phyloP scores from a whole-genome alignment of 2,329 filamentous ascomycete genomes.

The Hirsutella rhossiliensis region DNA sequence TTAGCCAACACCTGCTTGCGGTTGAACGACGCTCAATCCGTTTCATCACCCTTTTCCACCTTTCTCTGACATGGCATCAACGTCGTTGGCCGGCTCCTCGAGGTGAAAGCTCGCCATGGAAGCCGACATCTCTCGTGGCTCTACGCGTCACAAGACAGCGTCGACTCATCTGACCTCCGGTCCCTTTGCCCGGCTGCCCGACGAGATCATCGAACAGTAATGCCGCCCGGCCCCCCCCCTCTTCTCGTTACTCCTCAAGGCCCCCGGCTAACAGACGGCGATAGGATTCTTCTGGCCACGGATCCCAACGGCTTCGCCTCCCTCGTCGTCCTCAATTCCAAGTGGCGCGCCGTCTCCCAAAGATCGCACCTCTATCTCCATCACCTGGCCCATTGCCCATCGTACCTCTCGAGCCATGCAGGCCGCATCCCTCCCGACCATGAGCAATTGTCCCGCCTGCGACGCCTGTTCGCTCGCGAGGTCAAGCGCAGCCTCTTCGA shows the following conservation, averaged over 20 bases:
- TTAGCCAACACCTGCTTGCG: too few relatives aligned
- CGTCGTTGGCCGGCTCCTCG: neutral
- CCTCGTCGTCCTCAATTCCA: conserved; percentile 50
- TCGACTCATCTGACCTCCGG: neutral
- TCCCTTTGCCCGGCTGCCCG: conserved; percentile 45
- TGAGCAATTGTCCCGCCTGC: conserved; percentile 46
- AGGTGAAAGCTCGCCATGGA: neutral
- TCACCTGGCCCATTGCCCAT: conserved; percentile 50
- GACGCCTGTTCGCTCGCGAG: conserved; percentile 54
- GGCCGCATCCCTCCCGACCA: conserved; percentile 25
- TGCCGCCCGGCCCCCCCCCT: conserved; percentile 15
- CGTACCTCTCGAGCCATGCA: conserved; percentile 37
- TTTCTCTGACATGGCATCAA: neutral
- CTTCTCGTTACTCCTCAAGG: neutral
- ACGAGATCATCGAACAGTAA: conserved; percentile 61
- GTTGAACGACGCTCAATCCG: neutral
- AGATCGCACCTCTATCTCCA: conserved; percentile 49
- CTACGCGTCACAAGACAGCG: neutral
- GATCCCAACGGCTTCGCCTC: conserved; percentile 56
- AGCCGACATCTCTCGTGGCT: neutral
- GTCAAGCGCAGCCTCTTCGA: conserved; percentile 69
- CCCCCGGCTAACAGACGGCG: neutral
- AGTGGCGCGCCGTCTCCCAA: conserved; percentile 54
- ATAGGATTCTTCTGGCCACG: conserved; percentile 47
- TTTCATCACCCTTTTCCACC: neutral